These are phyloP conservation scores for Myriosclerotinia curreyana DNA, from an alignment of 2,329 filamentous ascomycete species.

Conservation along the genomic window DNA sequence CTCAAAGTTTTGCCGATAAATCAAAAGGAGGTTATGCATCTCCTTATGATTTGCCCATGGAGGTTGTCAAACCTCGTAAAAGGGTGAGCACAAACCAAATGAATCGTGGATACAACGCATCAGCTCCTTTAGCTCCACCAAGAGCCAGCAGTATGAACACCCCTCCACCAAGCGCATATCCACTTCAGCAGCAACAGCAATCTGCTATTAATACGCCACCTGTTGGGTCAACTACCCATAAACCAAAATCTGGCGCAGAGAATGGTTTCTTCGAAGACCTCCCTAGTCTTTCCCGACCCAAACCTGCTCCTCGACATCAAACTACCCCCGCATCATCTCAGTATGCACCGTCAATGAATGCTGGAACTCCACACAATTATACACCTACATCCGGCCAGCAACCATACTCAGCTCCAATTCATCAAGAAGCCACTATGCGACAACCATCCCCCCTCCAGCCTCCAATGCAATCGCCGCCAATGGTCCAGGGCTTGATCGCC, in stretches of 20 bases:
- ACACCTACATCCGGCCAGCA: slow-evolving; percentile 15
- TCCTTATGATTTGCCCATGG: slow-evolving; percentile 91
- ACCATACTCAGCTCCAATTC: background rate
- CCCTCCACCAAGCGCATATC: slow-evolving; percentile 28
- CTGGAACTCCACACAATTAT: slow-evolving; percentile 21
- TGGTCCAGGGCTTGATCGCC: slow-evolving; percentile 34
- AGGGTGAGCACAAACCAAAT: slow-evolving; percentile 53
- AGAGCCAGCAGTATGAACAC: slow-evolving; percentile 36
- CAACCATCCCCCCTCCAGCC: slow-evolving; percentile 26
- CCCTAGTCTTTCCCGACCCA: slow-evolving; percentile 60
- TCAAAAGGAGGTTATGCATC: slow-evolving; percentile 89
- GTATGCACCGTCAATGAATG: slow-evolving; percentile 25
- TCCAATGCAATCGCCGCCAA: slow-evolving; percentile 24
- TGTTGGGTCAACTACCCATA: slow-evolving; percentile 23
- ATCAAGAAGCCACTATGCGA: slow-evolving; percentile 15
- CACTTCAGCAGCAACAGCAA: slow-evolving; percentile 23
- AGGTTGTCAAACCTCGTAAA: slow-evolving; percentile 71
- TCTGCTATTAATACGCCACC: slow-evolving; percentile 13
- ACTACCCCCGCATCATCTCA: slow-evolving; percentile 30
- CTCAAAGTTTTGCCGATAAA: slow-evolving; percentile 86
- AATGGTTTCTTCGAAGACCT: slow-evolving; percentile 74
- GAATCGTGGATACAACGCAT: slow-evolving; percentile 32
- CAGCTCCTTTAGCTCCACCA: slow-evolving; percentile 32
- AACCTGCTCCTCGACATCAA: slow-evolving; percentile 55
- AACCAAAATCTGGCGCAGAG: slow-evolving; percentile 38